Percentiles rank a stretch among this genome's conserved stretches.
These are phyloP conservation scores for Septoria linicola DNA, from an alignment of 2,329 filamentous ascomycete genomes.

Conservation along the genomic window DNA sequence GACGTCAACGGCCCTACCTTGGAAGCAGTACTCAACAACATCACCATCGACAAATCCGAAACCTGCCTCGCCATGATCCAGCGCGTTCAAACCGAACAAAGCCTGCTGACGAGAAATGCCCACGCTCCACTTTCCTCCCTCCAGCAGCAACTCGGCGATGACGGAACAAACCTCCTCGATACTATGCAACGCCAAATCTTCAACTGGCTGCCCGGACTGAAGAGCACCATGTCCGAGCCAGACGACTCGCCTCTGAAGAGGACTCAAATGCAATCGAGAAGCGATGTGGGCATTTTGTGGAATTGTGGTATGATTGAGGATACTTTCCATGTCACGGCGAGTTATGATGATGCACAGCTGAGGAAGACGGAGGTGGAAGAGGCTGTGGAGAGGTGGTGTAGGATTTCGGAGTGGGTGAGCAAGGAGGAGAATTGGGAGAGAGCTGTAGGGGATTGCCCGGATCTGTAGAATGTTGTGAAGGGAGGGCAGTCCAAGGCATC, in stretches of 20 bases:
- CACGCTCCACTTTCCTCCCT: not conserved
- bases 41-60: not conserved
- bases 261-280: not conserved
- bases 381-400: not conserved
- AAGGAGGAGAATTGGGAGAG: not conserved
- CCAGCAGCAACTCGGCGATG: not conserved
- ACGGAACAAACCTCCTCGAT: not conserved
- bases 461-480: too few relatives aligned
- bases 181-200: not conserved
- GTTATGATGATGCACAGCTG: constrained; percentile 5
- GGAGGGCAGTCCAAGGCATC: too few relatives aligned
- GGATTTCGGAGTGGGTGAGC: not conserved
- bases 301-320: not conserved
- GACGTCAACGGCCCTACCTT: not conserved
- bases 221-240: not conserved
- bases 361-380: not conserved
- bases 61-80: not conserved
- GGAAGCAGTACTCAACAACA: not conserved
- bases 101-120: not conserved
- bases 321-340: not conserved
- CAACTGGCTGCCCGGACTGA: not conserved
- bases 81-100: not conserved
- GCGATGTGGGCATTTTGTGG: not conserved
- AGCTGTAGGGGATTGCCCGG: not conserved
- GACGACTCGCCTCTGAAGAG: not conserved